Conservation (phyloP, 1,284 basidiomycete species). For the Xerocomus nothofagi region DNA sequence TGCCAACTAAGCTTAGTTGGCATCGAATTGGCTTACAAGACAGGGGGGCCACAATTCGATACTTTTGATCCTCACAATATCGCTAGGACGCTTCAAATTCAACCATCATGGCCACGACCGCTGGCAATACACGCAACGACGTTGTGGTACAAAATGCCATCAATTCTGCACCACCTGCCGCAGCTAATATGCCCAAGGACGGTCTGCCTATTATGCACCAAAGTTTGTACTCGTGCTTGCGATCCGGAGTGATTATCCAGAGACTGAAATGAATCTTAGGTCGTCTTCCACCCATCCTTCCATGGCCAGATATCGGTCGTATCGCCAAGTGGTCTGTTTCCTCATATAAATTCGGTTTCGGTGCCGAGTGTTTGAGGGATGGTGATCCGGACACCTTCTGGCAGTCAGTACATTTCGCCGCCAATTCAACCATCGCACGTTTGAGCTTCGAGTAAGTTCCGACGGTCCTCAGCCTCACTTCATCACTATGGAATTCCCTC, state of each 20-base stretch:
- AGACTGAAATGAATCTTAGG: conserved; percentile 20
- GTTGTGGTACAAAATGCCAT: conserved; percentile 13
- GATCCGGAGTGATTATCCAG: neutral
- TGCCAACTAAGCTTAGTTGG: too few relatives aligned
- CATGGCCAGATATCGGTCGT: conserved; percentile 79
- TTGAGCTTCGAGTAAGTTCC: conserved; percentile 56
- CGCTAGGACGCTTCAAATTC: neutral
- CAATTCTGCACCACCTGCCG: conserved; percentile 18
- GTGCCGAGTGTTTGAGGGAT: conserved; percentile 89
- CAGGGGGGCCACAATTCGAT: neutral
- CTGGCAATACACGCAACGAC: conserved; percentile 12
- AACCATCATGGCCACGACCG: conserved; percentile 15
- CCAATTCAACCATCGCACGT: neutral
- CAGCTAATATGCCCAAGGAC: conserved; percentile 32
- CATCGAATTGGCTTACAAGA: too few relatives aligned
- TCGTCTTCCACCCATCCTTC: conserved; percentile 50
- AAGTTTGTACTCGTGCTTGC: conserved; percentile 17
- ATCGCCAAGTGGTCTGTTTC: conserved; percentile 97
- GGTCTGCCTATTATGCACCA: conserved; percentile 40
- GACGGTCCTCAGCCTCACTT: conserved; percentile 98
- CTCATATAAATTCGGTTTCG: conserved; percentile 95
- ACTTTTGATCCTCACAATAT: neutral
- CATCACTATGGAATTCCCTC: conserved; percentile 91
- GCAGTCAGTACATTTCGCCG: conserved; percentile 75
- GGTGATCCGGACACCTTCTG: conserved; percentile 92